phyloP scores from a whole-genome alignment of 2,329 filamentous ascomycete genomes.

The Colletotrichum gloeosporioides region DNA sequence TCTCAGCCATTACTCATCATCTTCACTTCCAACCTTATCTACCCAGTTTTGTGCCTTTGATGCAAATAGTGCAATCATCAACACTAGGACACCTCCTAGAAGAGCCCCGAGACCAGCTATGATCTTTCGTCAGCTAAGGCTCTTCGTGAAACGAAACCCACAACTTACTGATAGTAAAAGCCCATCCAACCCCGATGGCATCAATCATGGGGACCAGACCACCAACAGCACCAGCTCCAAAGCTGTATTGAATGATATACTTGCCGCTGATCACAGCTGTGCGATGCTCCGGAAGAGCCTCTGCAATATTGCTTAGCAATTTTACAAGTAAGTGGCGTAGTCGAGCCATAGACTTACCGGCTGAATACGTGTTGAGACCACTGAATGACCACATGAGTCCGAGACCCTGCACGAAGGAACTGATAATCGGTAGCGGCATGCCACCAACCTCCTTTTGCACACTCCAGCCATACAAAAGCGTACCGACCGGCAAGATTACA shows the following conservation, averaged over 20 bases:
- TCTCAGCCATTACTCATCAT: not conserved
- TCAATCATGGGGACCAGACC: conserved; percentile 57
- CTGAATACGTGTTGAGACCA: conserved; percentile 43
- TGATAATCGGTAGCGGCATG: conserved; percentile 37
- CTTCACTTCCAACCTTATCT: conserved; percentile 1
- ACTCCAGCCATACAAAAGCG: conserved; percentile 73
- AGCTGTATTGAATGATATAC: conserved; percentile 24
- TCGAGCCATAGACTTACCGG: conserved; percentile 29
- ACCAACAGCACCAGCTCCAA: conserved; percentile 49
- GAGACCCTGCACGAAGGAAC: conserved; percentile 34
- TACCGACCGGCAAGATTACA: conserved; percentile 65
- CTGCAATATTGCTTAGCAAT: not conserved
- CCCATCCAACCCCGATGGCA: conserved; percentile 55
- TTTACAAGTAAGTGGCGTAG: too few species aligned
- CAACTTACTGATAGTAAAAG: conserved; percentile 46
- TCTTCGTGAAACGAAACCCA: not conserved
- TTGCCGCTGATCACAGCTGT: conserved; percentile 24
- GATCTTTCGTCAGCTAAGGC: not conserved
- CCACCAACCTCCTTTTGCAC: conserved; percentile 34
- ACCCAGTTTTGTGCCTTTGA: conserved; percentile 10
- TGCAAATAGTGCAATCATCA: conserved; percentile 12
- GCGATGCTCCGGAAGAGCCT: conserved; percentile 19
- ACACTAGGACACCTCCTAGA: not conserved
- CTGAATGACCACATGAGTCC: conserved; percentile 43
- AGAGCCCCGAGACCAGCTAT: conserved; percentile 3